These are phyloP conservation scores for Plasmodium yoelii DNA, from an alignment of 169 alveolate genomes.

Conservation along the genomic window DNA sequence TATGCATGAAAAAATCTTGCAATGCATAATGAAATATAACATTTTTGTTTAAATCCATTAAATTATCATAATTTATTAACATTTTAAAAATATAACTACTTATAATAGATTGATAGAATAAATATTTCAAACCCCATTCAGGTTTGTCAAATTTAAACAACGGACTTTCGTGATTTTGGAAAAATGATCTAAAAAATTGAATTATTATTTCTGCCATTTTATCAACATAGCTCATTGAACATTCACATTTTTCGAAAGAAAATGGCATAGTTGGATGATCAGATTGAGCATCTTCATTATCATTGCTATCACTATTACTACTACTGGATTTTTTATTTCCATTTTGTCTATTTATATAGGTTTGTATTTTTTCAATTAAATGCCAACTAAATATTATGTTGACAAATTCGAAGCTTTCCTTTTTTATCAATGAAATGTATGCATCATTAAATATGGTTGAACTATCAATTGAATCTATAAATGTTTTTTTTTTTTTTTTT, in stretches of 20 bases:
- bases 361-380: conserved; percentile 38
- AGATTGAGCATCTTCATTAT: neutral
- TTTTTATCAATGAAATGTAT: conserved; percentile 47
- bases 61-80: conserved; percentile 8
- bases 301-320: no score
- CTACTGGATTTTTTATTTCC: no score
- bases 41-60: conserved; percentile 2
- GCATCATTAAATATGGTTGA: conserved; percentile 27
- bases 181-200: conserved; percentile 52
- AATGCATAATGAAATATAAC: conserved; percentile 16
- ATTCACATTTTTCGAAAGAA: conserved; percentile 1
- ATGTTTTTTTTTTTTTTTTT: neutral
- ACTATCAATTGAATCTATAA: conserved; percentile 23
- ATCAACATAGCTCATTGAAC: conserved; percentile 5
- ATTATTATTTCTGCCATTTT: conserved; percentile 42
- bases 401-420: conserved; percentile 57
- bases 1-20: neutral
- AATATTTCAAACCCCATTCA: conserved; percentile 74
- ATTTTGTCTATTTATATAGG: conserved; percentile 18
- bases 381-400: conserved; percentile 46
- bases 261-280: neutral
- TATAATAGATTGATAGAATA: conserved; percentile 61
- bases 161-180: conserved; percentile 62
- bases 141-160: conserved; percentile 66
- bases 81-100: conserved; percentile 46